Base-by-base conservation (phyloP, 2,329 filamentous ascomycete species). In the Fusarium albidum region DNA sequence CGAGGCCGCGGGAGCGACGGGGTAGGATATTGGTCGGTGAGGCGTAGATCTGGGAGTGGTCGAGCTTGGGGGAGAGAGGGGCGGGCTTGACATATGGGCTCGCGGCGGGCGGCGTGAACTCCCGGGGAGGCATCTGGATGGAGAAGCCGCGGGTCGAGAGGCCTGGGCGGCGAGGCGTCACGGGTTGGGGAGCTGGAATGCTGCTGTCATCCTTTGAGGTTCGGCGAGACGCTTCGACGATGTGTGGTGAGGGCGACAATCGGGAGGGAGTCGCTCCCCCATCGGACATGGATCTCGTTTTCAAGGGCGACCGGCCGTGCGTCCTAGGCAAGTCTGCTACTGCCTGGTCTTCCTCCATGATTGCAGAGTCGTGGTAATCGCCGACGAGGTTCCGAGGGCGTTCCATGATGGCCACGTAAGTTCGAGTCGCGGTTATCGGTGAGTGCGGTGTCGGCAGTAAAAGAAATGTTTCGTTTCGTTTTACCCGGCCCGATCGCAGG, bases 11-110 rank as follows among this genome's bases (percentile, higher is more conserved):
- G 26, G 93, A 97, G 56, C 93, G 88, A 60, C 94, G 86, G 14
- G 94, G 94, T 8, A 98, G 82, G 39, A 96, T 90, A 47, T 93
- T 96, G 21, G 90, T 89, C 3, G 93, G 92, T 2, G 92, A 94
- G 34, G 90, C 89, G 77, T 96, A 96, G 40, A 88, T 91, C 63
- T 92, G 90, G 15, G 89, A 88, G 49, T 90, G 83, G 72, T 96
- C 92, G 59, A 95, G 83, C 71, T 96, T 92, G 13, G 93, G 92
- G 3, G 92, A 96, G 54, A 94, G 81, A 64, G 92, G 91, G 21
- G 77, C 76, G n/a, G 86, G 78, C 67, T 83, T 87, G 44, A 71
- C 70, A 50, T 72, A 71, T n/a, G 69, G 61, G 56, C 70, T 74
- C 35, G 68, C 65, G 5, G 71, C 64, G 25, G 75, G 73, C 50